Conservation (phyloP, 2,329 filamentous ascomycete species). For the Didymellaceae sp. region DNA sequence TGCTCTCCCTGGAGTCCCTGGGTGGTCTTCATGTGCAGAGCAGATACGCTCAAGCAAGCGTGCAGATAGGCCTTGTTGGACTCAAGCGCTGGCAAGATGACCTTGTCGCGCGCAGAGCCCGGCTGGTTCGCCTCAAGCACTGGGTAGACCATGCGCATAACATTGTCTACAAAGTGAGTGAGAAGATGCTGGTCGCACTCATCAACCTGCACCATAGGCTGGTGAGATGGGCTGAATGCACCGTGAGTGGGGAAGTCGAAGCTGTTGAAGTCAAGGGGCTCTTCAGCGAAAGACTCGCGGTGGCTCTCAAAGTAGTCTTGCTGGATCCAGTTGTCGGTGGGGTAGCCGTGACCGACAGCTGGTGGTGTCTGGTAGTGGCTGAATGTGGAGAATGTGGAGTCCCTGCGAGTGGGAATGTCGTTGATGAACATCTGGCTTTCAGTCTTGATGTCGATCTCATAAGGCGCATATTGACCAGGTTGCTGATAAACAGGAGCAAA, state of each 20-base stretch:
- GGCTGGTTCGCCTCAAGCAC: slow-evolving; percentile 90
- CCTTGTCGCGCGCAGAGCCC: slow-evolving; percentile 78
- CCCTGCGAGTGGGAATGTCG: slow-evolving; percentile 81
- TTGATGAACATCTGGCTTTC: slow-evolving; percentile 94
- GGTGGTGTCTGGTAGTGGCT: slow-evolving; percentile 87
- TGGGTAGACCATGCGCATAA: slow-evolving; percentile 88
- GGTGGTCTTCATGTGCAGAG: slow-evolving; percentile 87
- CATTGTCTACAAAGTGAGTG: slow-evolving; percentile 88
- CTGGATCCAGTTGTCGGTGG: slow-evolving; percentile 73
- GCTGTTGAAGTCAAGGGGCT: slow-evolving; percentile 72
- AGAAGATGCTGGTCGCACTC: slow-evolving; percentile 86
- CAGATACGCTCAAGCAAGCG: slow-evolving; percentile 92
- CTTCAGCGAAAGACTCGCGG: slow-evolving; percentile 68
- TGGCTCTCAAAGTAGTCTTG: slow-evolving; percentile 73
- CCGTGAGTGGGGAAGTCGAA: slow-evolving; percentile 81
- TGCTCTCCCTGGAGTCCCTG: slow-evolving; percentile 71
- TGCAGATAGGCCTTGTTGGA: slow-evolving; percentile 93
- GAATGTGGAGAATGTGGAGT: slow-evolving; percentile 90
- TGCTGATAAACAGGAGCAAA: slow-evolving; percentile 54
- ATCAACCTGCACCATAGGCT: slow-evolving; percentile 80
- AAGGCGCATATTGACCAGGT: slow-evolving; percentile 73
- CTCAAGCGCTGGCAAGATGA: slow-evolving; percentile 86
- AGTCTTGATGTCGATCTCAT: slow-evolving; percentile 95
- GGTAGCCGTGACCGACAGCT: slow-evolving; percentile 70
- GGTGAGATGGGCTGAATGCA: slow-evolving; percentile 64